Evolutionary conservation across 2,329 filamentous ascomycete genomes (phyloP), one percentile per base, ranked within the genome.

Genomic region (Colletotrichum chrysophilum): DNA sequence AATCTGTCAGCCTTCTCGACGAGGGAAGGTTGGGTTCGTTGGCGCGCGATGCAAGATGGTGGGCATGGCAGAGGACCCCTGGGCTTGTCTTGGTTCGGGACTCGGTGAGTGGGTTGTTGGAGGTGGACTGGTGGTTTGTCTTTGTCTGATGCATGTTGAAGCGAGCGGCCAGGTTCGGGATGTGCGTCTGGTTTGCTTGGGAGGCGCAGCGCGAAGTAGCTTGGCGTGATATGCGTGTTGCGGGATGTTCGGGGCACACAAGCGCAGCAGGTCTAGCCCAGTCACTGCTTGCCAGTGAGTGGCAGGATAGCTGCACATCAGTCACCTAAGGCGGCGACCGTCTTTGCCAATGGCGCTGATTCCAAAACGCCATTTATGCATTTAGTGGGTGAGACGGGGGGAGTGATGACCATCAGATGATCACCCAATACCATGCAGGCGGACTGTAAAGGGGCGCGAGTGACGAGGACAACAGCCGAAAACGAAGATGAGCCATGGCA

Each of bases 1-100:
- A 73, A 34, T 61, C 38, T 76, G 43, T 76, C 74, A 76, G 74
- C 74, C 74, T 76, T 76, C 74, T 76, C 70, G 70, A 76, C 74
- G 74, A 74, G 74, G 74, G 74, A 65, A 74, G 64, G 74, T 76
- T 69, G 74, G 65, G 74, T 65, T 74, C 62, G 70, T 73, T 64
- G 70, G 56, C 60, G 74, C 58, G 70, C 43, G 43, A 52, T 52
- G 43, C 43, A 52, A 21, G 43, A 52, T 60, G 71, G 56, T 60
- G 21, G 65, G 64, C 52, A 28, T 48, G 66, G 30, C 18, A 58
- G 14, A 52, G 69, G 26, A 16, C 73, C 61, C 62, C 43, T 55
- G 26, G 26, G 7, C 21, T 43, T 75, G 73, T 73, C 69, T 75
- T 70, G 71, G 56, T 32, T 66, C 30, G 26, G n/a, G 26, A 36